These are phyloP conservation scores for Fusarium sambucinum DNA, from an alignment of 2,329 filamentous ascomycete species.

Conservation along the genomic window DNA sequence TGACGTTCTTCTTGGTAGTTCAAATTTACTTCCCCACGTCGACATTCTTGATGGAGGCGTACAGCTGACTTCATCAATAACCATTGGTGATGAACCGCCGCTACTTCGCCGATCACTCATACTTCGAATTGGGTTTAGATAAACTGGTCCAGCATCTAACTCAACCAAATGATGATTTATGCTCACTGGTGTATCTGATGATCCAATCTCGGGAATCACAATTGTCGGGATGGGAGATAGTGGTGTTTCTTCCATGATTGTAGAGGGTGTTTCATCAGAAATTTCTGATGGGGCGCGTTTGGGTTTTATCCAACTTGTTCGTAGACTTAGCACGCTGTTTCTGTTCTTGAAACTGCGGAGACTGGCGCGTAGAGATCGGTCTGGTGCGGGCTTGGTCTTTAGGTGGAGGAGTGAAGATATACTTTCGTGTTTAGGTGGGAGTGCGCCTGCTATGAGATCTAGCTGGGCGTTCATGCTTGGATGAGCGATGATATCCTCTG, in stretches of 20 bases:
- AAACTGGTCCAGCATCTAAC: neutral
- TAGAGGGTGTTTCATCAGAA: neutral
- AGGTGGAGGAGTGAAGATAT: constrained; percentile 27
- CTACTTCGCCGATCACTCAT: constrained; percentile 24
- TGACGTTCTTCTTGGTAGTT: constrained; percentile 10
- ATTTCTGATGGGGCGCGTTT: constrained; percentile 17
- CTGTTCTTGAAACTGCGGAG: constrained; percentile 38
- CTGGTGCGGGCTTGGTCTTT: constrained; percentile 4
- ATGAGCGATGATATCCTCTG: constrained; percentile 63
- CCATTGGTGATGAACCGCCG: constrained; percentile 24
- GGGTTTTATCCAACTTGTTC: constrained; percentile 47
- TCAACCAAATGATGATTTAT: constrained; percentile 5
- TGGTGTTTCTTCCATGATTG: neutral
- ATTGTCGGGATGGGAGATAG: constrained; percentile 9
- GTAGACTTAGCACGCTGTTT: constrained; percentile 45
- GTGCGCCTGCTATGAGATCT: constrained; percentile 54
- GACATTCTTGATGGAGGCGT: constrained; percentile 11
- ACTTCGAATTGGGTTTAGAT: neutral
- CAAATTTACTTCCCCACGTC: constrained; percentile 22
- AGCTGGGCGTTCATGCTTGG: constrained; percentile 64
- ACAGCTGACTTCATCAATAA: constrained; percentile 15
- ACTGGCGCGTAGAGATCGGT: constrained; percentile 36
- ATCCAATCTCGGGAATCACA: constrained; percentile 7
- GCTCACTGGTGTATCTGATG: constrained; percentile 8
- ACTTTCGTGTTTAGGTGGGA: constrained; percentile 33